Conservation (phyloP, 2,329 filamentous ascomycete species). For the Ascocoryne sarcoides region DNA sequence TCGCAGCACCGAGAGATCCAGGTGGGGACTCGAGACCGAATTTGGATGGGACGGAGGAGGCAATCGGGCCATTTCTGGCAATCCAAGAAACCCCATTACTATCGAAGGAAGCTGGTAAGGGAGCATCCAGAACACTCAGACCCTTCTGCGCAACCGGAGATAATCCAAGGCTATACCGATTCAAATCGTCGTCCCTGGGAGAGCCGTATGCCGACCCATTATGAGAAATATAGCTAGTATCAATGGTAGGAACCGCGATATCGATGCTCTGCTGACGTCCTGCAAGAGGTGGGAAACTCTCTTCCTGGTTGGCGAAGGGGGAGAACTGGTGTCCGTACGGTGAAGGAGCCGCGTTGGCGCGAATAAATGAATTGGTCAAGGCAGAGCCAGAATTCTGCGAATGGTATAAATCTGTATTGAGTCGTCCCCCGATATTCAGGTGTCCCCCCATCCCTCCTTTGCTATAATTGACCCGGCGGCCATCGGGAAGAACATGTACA, state of each 20-base stretch:
- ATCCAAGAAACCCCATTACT: constrained; percentile 91
- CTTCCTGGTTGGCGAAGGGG: constrained; percentile 44
- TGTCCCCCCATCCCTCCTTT: constrained; percentile 46
- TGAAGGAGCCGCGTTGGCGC: constrained; percentile 41
- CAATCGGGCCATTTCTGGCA: constrained; percentile 81
- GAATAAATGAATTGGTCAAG: constrained; percentile 65
- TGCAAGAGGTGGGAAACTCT: constrained; percentile 36
- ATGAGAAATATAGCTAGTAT: constrained; percentile 44
- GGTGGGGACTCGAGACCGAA: constrained; percentile 85
- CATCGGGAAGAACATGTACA: constrained; percentile 89
- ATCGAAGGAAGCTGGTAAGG: constrained; percentile 89
- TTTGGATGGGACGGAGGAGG: constrained; percentile 84
- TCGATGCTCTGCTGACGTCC: constrained; percentile 42
- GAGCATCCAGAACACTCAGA: constrained; percentile 87
- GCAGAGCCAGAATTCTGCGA: constrained; percentile 64
- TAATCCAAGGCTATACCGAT: constrained; percentile 59
- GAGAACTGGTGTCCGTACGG: constrained; percentile 31
- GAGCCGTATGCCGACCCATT: constrained; percentile 65
- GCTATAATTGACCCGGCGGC: constrained; percentile 77
- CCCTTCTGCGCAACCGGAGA: constrained; percentile 65
- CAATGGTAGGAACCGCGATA: constrained; percentile 39
- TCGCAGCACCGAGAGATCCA: constrained; percentile 57
- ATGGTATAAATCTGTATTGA: constrained; percentile 56
- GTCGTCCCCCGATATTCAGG: constrained; percentile 56
- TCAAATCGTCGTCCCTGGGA: constrained; percentile 60